Percentiles rank a stretch among this genome's conserved stretches.
These are phyloP conservation scores for Steccherinum ochraceum DNA, from an alignment of 768 basidiomycete species.

Conservation along the genomic window DNA sequence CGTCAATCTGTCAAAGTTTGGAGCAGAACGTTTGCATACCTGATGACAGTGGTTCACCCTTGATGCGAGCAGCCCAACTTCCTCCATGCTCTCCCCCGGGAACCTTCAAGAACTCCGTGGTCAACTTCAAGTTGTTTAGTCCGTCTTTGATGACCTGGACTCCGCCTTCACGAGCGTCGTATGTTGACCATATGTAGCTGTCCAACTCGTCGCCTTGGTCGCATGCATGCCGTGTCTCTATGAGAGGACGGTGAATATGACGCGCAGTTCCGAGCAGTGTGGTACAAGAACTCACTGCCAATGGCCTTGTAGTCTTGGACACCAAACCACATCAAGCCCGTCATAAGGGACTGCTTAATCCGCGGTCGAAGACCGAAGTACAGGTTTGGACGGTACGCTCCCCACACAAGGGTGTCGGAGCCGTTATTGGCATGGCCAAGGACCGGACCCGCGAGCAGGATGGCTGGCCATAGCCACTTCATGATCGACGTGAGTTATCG, in stretches of 20 bases:
- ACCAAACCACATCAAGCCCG: slow-evolving; percentile 92
- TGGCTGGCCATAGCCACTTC: slow-evolving; percentile 38
- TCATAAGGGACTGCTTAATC: slow-evolving; percentile 84
- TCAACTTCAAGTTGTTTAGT: slow-evolving; percentile 78
- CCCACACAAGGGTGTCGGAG: slow-evolving; percentile 63
- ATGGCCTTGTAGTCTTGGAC: slow-evolving; percentile 77
- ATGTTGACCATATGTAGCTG: slow-evolving; percentile 82
- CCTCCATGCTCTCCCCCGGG: slow-evolving; percentile 77
- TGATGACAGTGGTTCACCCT: slow-evolving; percentile 67
- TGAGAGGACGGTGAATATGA: background rate
- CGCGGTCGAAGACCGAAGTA: slow-evolving; percentile 90
- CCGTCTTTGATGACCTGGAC: slow-evolving; percentile 79
- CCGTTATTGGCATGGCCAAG: slow-evolving; percentile 37
- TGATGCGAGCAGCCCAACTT: slow-evolving; percentile 83
- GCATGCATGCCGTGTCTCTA: slow-evolving; percentile 80
- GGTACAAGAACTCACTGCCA: slow-evolving; percentile 37
- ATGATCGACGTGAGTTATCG: slow-evolving; percentile 30
- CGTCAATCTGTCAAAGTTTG: slow-evolving; percentile 19
- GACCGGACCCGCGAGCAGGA: slow-evolving; percentile 35
- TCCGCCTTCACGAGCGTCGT: slow-evolving; percentile 81
- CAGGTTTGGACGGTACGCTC: slow-evolving; percentile 85
- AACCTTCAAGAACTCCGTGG: slow-evolving; percentile 83
- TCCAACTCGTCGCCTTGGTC: slow-evolving; percentile 81
- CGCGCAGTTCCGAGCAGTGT: background rate
- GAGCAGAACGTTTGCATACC: slow-evolving; percentile 33